A percentile compares a stretch with the other conserved stretches of the same genome.
phyloP scores from a whole-genome alignment of 257 asterid species.

The Ophiorrhiza pumila region DNA sequence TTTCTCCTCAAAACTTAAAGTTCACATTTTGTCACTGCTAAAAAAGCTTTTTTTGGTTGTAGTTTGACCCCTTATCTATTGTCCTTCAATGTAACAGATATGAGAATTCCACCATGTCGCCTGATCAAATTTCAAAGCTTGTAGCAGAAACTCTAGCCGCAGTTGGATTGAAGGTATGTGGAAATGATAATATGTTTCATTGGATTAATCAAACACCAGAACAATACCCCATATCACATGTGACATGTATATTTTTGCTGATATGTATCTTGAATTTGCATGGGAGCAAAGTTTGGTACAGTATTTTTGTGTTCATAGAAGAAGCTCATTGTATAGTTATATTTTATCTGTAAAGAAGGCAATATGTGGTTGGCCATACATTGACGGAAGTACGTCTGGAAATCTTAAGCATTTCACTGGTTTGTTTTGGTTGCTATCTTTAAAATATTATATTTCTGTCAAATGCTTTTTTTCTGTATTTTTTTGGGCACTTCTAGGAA shows the following conservation, averaged over 20 bases:
- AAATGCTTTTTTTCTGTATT: not conserved
- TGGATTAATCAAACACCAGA: not conserved
- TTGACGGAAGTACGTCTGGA: not conserved
- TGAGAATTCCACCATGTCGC: conserved; percentile 89
- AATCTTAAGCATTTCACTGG: not conserved
- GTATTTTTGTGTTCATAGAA: not conserved
- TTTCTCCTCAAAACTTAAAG: not conserved
- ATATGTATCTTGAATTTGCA: not conserved
- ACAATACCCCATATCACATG: not conserved
- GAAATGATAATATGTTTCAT: conserved; percentile 11
- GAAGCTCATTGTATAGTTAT: not conserved
- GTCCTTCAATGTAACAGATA: conserved; percentile 46
- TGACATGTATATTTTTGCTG: not conserved
- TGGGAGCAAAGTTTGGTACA: not conserved
- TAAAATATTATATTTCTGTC: not conserved
- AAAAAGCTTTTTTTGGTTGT: not conserved
- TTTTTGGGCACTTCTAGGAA: not conserved
- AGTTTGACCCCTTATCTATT: conserved; percentile 5
- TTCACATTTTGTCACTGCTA: not conserved
- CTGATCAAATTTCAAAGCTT: conserved; percentile 73
- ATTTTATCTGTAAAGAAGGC: not conserved
- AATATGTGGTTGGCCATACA: conserved; percentile 5
- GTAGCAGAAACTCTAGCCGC: conserved; percentile 96
- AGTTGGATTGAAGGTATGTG: conserved; percentile 90
- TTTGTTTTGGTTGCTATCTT: not conserved